Base-by-base conservation (phyloP, 2,329 filamentous ascomycete genomes). In the Clarireedia hainanense region DNA sequence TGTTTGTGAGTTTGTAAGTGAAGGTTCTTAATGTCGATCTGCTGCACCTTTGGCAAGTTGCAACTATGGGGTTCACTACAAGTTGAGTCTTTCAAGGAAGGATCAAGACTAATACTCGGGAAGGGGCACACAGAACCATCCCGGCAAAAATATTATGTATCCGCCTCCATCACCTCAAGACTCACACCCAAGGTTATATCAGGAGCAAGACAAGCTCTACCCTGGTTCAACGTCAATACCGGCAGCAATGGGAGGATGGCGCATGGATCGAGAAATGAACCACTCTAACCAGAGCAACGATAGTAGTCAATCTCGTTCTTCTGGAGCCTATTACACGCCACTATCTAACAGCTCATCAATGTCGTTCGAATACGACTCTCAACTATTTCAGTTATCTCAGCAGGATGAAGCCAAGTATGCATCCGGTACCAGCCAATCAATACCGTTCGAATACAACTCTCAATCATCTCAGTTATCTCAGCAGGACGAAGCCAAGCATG, bases 291-390 rank as follows among this genome's bases (percentile, higher is more conserved):
- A 40, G 42, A 56, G 54, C 50, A 52, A 49, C 15, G 43, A 17
- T 43, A 56, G 54, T 34, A 52, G 49, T n/a, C 54, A 52, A 47
- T 56, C 54, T 17, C 20, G 24, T 17, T 56, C 34, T 34, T 56
- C 42, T 36, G 26, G 26, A 10, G 27, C 34, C 12, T 45, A 34
- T 15, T 47, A 47, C 17, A 52, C 27, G n/a, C 42, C 54, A n/a
- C 4, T 27, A n/a, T 14, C 24, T 12, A n/a, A n/a, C 42, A 56
- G 36, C 14, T 7, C 52, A 24, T 42, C 49, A 6, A 56, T 56
- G 54, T 52, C 54, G 34, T 52, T 15, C 24, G 34, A 47, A 12
- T 10, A 17, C 3, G 47, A 37, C 9, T 9, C 26, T 34, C 30
- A 14, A 12, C 30, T 10, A 34, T 34, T 42, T 7, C 17, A 40